phyloP scores from a whole-genome alignment of 2,329 filamentous ascomycete genomes.

The Talaromyces sp. region DNA sequence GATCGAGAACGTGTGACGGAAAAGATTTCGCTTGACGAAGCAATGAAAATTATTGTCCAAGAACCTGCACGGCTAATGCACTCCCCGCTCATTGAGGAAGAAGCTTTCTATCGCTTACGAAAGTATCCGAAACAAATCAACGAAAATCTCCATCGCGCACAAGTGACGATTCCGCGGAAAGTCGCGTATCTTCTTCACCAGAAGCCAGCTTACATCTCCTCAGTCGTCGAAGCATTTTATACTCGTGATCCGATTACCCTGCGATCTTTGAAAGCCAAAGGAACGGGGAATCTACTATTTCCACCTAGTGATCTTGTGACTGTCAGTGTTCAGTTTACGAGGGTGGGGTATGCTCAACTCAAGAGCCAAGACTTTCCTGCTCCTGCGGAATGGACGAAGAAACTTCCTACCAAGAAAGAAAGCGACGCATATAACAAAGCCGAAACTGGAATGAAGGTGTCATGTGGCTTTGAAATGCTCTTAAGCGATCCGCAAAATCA shows the following conservation, averaged over 20 bases:
- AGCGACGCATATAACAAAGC: conserved; percentile 44
- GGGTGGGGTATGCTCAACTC: conserved; percentile 83
- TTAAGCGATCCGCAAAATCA: conserved; percentile 60
- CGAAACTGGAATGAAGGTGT: conserved; percentile 81
- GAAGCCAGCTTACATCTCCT: conserved; percentile 69
- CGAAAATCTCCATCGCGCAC: conserved; percentile 68
- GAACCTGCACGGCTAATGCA: conserved; percentile 58
- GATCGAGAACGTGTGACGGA: conserved; percentile 36
- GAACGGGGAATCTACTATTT: conserved; percentile 55
- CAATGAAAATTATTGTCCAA: conserved; percentile 54
- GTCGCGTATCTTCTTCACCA: conserved; percentile 73
- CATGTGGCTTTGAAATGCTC: conserved; percentile 88
- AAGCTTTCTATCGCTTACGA: conserved; percentile 82
- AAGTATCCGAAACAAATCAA: conserved; percentile 75
- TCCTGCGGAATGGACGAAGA: conserved; percentile 51
- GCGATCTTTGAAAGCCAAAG: conserved; percentile 57
- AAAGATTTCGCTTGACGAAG: conserved; percentile 58
- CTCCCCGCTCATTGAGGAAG: conserved; percentile 70
- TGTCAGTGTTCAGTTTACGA: conserved; percentile 75
- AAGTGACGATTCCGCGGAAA: conserved; percentile 71
- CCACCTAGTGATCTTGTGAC: conserved; percentile 73
- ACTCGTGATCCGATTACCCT: conserved; percentile 75
- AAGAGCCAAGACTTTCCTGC: conserved; percentile 74
- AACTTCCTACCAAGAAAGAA: conserved; percentile 32
- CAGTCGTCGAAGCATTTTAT: conserved; percentile 88